Base-by-base conservation (phyloP, 2,329 filamentous ascomycete species). In the Fusarium graminum region DNA sequence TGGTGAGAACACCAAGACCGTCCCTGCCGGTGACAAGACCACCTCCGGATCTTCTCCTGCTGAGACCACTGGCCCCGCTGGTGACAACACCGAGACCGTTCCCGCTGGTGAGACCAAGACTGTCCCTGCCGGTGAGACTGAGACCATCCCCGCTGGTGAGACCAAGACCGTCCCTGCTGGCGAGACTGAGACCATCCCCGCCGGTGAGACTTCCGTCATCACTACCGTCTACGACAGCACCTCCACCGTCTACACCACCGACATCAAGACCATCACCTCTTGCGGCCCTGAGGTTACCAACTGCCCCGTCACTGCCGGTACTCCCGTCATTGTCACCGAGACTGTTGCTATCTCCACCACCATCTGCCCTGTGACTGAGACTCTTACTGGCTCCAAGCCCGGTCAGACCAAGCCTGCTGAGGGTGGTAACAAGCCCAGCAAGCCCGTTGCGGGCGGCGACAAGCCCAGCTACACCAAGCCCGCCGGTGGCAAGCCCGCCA, bases 291-390 rank as follows among this genome's bases (percentile, higher is more conserved):
- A 77, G 51, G 74, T 83, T 45, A 78, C 80, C 38, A 77, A 85
- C 78, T 88, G 85, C 80, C 85, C 85, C 29, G 82, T 79, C 56
- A 74, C 78, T 44, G 72, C 79, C 29, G 70, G 76, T 52, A 82
- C 80, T 13, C 80, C 82, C 43, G 80, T 78, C 1, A 74, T 86
- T 29, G 78, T 84, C 52, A 86, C 85, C 4, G 80, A 85, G 58
- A 86, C 84, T 8, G 74, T 90, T 59, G 77, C 86, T 44, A 71
- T 88, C 46, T 85, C 83, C 49, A 89, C 88, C 65, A 89, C 87
- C 39, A 74, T 88, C 73, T 88, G 86, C 82, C 86, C 85, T 22
- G 84, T 87, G 60, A 86, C 85, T n/a, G 83, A 82, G 79, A 86
- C 83, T 40, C 73, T 57, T 12, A 61, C 59, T 8, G 52, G 63